A percentile compares a stretch with the other conserved stretches of the same genome.
phyloP scores from a whole-genome alignment of 441 rosid species.

The Hura crepitans region DNA sequence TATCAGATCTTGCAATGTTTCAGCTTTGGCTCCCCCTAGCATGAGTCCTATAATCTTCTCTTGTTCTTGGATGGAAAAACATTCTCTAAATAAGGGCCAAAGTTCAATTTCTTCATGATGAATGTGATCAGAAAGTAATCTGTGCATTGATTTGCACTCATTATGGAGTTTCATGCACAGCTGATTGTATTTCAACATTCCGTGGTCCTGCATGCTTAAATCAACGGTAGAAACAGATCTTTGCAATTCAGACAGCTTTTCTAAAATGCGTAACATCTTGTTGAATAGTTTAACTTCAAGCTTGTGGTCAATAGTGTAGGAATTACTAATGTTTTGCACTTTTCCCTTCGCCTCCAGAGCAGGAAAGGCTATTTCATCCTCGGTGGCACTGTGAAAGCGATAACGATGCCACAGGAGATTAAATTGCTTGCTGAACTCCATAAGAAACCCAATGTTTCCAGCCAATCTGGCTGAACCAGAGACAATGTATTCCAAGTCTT shows the following conservation, averaged over 20 bases:
- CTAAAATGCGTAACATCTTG: constrained; percentile 52
- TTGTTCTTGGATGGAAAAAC: constrained; percentile 62
- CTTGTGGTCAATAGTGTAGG: constrained; percentile 72
- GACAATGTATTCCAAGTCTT: constrained; percentile 68
- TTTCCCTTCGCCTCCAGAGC: constrained; percentile 70
- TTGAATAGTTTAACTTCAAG: constrained; percentile 48
- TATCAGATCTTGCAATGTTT: constrained; percentile 67
- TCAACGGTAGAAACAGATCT: constrained; percentile 30
- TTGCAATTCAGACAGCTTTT: constrained; percentile 52
- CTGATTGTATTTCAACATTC: constrained; percentile 35
- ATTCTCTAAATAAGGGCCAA: constrained; percentile 65
- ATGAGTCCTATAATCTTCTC: constrained; percentile 67
- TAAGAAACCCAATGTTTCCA: constrained; percentile 43
- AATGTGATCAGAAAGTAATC: constrained; percentile 61
- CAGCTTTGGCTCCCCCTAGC: constrained; percentile 73
- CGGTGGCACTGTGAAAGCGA: constrained; percentile 68
- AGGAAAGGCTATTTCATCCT: constrained; percentile 88
- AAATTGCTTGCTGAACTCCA: constrained; percentile 56
- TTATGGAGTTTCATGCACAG: constrained; percentile 62
- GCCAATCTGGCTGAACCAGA: constrained; percentile 51
- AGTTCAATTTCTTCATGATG: constrained; percentile 72
- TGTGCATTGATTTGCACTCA: constrained; percentile 57
- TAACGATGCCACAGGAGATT: constrained; percentile 46
- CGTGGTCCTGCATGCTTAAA: constrained; percentile 24
- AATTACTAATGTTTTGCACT: constrained; percentile 53